These are phyloP conservation scores for Microstegium vimineum DNA, from an alignment of 176 grass and related monocot genomes.

Conservation along the genomic window DNA sequence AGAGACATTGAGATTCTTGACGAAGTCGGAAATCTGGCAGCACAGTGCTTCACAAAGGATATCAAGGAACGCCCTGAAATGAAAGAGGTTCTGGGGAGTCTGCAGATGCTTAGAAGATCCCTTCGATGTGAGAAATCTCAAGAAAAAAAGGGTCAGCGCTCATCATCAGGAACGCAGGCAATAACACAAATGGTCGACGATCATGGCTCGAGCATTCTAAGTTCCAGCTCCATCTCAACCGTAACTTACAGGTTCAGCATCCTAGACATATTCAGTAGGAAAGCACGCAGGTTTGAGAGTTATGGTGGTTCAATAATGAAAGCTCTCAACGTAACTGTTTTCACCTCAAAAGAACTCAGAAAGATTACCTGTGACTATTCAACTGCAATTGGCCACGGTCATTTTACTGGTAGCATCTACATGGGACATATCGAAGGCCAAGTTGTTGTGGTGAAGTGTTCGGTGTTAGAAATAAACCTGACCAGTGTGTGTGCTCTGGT, in stretches of 20 bases:
- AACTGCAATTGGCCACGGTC: rapidly evolving
- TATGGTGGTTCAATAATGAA: background rate
- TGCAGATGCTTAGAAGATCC: background rate
- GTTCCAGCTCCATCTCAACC: too few species aligned
- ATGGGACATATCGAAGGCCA: too few species aligned
- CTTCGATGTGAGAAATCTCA: background rate
- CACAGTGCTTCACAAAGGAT: background rate
- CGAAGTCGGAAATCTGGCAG: background rate
- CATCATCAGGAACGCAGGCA: background rate
- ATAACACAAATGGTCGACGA: background rate
- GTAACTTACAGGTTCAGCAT: background rate
- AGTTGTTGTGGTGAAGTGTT: too few species aligned
- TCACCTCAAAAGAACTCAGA: background rate
- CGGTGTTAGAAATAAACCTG: too few species aligned
- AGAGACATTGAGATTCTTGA: background rate
- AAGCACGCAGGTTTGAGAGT: background rate
- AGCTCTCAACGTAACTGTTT: background rate
- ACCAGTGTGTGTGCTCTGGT: too few species aligned
- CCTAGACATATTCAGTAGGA: background rate
- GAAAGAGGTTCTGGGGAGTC: background rate
- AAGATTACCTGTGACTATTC: background rate
- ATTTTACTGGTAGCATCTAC: rapidly evolving
- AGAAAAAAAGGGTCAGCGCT: background rate
- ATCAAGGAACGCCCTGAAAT: background rate
- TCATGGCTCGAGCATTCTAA: background rate